Base-by-base conservation (phyloP, 2,329 filamentous ascomycete species). In the Byssothecium circinans region DNA sequence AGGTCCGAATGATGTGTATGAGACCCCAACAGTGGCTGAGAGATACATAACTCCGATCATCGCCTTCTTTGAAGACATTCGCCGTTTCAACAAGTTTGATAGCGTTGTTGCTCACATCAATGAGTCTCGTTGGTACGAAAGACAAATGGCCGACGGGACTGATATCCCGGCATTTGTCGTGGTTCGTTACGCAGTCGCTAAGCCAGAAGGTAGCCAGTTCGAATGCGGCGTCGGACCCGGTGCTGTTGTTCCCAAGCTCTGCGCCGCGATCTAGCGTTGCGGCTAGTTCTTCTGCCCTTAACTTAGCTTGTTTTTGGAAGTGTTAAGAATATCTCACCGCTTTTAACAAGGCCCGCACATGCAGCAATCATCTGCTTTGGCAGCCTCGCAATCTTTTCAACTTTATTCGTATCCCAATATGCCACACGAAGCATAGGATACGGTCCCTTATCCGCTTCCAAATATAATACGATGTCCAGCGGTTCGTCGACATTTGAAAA, bases 21-120 rank as follows among this genome's bases (percentile, higher is more conserved):
- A 41, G 37, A 0, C 61, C 61, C 61, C 60, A 65, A 33, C 61
- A 62, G 41, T 65, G 57, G 20, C 57, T 61, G 8, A 65, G 50
- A 5, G 56, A 50, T 8, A 61, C 22, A 29, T 57, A 61, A 29
- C 23, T 40, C 19, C 51, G 49, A 14, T 54, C 52, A 4, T 35
- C 11, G 15, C 12, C 11, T 6, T 45, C n/a, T n/a, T 17, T 33
- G 5, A 33, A 8, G 4, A 55, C 35, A 8, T 45, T 27, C 23
- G 41, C 32, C 19, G 34, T 53, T 41, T 55, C 51, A 18, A 60
- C 43, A 8, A 60, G 49, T 12, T 47, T 48, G 15, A 54, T 32
- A 1, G 32, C 14, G 10, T 44, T 36, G 20, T 50, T 34, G 20
- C 45, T 48, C 19, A 62, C 53, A 37, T 61, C 57, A 7, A 62